Evolutionary conservation across 352 stramenopile genomes (phyloP), one percentile per base, ranked within the genome.

Genomic region (Phytophthora sansomeana): DNA sequence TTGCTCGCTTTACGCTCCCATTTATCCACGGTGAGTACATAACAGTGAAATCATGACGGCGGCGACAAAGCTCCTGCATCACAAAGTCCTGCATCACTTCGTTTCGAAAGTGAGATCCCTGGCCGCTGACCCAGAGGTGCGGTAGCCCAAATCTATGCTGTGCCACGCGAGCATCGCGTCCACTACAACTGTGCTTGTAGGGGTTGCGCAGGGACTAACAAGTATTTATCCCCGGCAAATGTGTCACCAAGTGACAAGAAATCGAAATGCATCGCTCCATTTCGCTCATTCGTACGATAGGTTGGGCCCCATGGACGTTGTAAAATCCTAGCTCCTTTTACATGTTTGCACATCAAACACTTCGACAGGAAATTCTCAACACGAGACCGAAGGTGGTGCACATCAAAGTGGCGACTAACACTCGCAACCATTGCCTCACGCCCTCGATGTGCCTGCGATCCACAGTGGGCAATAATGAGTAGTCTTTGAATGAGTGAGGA

Each of bases 61-160:
- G 38, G 24, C 28, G 16, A 17, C 35, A 55, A 4, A 82, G 19
- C 39, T n/a, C n/a, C n/a, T n/a, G n/a, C n/a, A n/a, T n/a, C n/a
- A n/a, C n/a, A n/a, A n/a, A n/a, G n/a, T 75, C 57, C 19, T 6
- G 2, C 7, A 79, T 47, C 3, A 75, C 52, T 33, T 58, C 26
- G 44, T 72, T 82, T 26, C 69, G 77, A 44, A 78, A 82, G 38
- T 79, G 74, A 7, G 6, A 58, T 0, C 67, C 70, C 17, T 60
- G 21, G 41, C 77, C 69, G 21, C 51, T 69, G 6, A 77, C 62
- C 69, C 56, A 77, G 0, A 64, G 16, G 7, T 39, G 30, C 5
- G 69, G 69, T 16, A 63, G 29, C 10, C 55, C 61, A 63, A 72
- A 79, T 1, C 69, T n/a, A n/a, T 30, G 6, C 47, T 71, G 30